Base-by-base conservation (phyloP, 495 filamentous ascomycete species). In the Platismatia glauca region DNA sequence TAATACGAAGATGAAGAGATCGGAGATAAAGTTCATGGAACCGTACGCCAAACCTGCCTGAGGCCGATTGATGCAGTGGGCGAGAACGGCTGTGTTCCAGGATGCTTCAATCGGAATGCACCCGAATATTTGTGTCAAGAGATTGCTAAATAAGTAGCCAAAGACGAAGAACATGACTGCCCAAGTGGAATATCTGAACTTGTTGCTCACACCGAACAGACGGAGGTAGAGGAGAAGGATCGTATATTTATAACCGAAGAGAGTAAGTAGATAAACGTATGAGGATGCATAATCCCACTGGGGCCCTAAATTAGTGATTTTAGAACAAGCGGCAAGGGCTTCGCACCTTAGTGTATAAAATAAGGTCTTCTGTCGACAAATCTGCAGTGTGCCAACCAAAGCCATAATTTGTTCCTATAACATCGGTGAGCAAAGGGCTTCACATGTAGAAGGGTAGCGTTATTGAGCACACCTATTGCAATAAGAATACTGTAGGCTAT, bases 181-280 rank as follows among this genome's bases (percentile, higher is more conserved):
- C 57, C 74, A 76, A 56, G 74, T 77, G 18, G 67, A 58, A 57
- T 75, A 75, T 50, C 66, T 67, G 62, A 78, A 78, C 22, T 52
- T 68, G 18, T 43, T 64, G 64, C 71, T 71, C 61, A 75, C 64
- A 29, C 67, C 67, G 46, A 78, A 77, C 35, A 76, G 53, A n/a
- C 76, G 74, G 11, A 77, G 63, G 57, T 78, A 78, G 27, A 76
- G 68, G 1, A 77, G 29, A 29, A 77, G 67, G 37, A 78, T 65
- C 1, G 74, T 63, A 46, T 66, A 69, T 59, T 78, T 78, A 59
- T 76, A 78, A 22, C 75, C 75, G 18, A 72, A 66, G 12, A 78
- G 62, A 48, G 68, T 70, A 27, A 71, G 29, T 38, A 74, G 64
- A 57, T 78, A 77, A 46, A 76, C 68, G 57, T 71, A 59, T 18